Evolutionary conservation across 177 flowering plant genomes (phyloP).

Genomic region (Tripterygium wilfordii): DNA sequence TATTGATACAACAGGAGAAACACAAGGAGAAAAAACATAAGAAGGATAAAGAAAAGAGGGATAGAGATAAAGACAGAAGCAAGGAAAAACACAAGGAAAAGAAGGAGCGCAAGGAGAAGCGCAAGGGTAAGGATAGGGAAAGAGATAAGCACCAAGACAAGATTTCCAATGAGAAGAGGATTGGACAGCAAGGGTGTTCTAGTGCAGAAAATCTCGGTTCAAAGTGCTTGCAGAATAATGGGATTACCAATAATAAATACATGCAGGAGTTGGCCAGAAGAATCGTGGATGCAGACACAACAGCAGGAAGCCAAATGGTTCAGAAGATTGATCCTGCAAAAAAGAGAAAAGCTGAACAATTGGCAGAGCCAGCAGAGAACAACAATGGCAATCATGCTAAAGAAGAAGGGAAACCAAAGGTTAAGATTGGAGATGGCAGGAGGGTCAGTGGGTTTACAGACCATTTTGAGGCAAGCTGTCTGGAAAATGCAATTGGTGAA

Average conservation of each 20-base stretch:
- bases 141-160: slow-evolving; percentile 2
- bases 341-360: slow-evolving; percentile 1
- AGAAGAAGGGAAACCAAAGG: slow-evolving; percentile 8
- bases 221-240: slow-evolving; percentile 4
- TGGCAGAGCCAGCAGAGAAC: slow-evolving; percentile 8
- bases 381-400: slow-evolving; percentile 5
- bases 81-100: slow-evolving; percentile 22
- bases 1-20: slow-evolving; percentile 21
- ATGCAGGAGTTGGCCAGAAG: slow-evolving; percentile 27
- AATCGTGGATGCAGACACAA: slow-evolving; percentile 16
- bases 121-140: slow-evolving; percentile 20
- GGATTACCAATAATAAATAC: slow-evolving; percentile 5
- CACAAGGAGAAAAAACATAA: slow-evolving; percentile 21
- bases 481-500: slow-evolving; percentile 12
- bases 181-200: slow-evolving; percentile 7
- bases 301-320: slow-evolving; percentile 12
- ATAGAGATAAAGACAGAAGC: slow-evolving; percentile 14
- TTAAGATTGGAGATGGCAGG: slow-evolving; percentile 9
- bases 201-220: slow-evolving; percentile 17
- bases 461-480: slow-evolving; percentile 6
- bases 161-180: slow-evolving; percentile 14
- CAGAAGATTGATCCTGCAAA: slow-evolving; percentile 9
- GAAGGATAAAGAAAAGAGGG: slow-evolving; percentile 17
- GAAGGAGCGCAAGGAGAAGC: slow-evolving; percentile 14
- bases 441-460: slow-evolving; percentile 16